These are phyloP conservation scores for Murraya paniculata DNA, from an alignment of 345 rosid species.

Conservation along the genomic window DNA sequence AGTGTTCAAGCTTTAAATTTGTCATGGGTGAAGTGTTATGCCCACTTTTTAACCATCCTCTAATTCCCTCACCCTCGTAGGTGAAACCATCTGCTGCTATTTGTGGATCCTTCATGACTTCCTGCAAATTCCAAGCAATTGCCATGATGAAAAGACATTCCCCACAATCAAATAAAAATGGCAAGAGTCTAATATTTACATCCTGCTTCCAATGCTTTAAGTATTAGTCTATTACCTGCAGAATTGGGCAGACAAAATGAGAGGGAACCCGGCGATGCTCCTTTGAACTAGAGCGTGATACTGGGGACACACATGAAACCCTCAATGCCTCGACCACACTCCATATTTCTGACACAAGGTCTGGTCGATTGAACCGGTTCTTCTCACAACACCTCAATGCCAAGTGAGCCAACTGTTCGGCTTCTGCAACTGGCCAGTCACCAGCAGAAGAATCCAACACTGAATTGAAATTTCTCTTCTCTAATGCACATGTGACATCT, in stretches of 20 bases:
- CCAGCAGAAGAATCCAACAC: conserved; percentile 72
- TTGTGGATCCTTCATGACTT: conserved; percentile 79
- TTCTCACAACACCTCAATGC: conserved; percentile 71
- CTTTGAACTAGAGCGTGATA: conserved; percentile 34
- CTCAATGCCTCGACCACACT: conserved; percentile 51
- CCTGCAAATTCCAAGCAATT: conserved; percentile 38
- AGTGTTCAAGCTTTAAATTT: conserved; percentile 68
- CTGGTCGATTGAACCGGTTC: conserved; percentile 46
- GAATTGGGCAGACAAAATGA: conserved; percentile 87
- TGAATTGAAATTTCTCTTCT: conserved; percentile 48
- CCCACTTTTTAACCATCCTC: conserved; percentile 80
- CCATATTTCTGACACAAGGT: conserved; percentile 53
- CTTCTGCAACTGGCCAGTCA: conserved; percentile 68
- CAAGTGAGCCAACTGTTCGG: conserved; percentile 50
- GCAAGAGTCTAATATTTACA: neutral
- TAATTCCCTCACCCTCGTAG: conserved; percentile 81
- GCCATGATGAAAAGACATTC: neutral
- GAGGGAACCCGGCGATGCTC: conserved; percentile 56
- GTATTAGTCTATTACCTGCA: conserved; percentile 51
- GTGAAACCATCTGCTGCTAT: conserved; percentile 94
- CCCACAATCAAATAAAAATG: neutral
- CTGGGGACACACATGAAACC: conserved; percentile 28
- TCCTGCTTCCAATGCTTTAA: neutral
- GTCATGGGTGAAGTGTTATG: conserved; percentile 94
- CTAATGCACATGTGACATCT: conserved; percentile 64